Conservation (phyloP, 495 filamentous ascomycete species). For the Neurospora hispaniola region DNA sequence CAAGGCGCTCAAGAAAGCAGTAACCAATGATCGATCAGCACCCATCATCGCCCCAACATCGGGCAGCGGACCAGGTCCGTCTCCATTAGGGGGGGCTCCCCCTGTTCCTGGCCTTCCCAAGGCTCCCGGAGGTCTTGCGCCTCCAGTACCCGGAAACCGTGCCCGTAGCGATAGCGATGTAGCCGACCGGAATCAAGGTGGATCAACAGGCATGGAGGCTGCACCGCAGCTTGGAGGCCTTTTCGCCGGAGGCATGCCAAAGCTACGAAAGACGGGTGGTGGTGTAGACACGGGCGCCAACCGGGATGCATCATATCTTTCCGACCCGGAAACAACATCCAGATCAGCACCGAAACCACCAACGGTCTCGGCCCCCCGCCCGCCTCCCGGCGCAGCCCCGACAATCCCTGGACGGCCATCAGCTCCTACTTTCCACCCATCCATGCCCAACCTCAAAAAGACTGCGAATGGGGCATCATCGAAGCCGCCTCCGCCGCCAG, state of each 20-base stretch:
- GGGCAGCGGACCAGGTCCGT: constrained; percentile 39
- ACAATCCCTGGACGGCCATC: constrained; percentile 44
- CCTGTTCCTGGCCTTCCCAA: constrained; percentile 63
- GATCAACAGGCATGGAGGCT: constrained; percentile 32
- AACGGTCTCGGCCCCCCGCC: constrained; percentile 49
- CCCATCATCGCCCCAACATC: constrained; percentile 52
- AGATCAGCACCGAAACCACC: constrained; percentile 48
- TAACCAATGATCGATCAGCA: constrained; percentile 91
- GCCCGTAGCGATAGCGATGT: constrained; percentile 76
- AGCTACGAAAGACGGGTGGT: constrained; percentile 73
- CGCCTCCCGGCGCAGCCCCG: constrained; percentile 48
- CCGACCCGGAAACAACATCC: constrained; percentile 61
- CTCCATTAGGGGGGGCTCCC: constrained; percentile 57
- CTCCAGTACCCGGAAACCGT: constrained; percentile 61
- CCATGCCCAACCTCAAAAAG: constrained; percentile 52
- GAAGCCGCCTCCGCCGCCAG: constrained; percentile 43
- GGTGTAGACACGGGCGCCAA: constrained; percentile 85
- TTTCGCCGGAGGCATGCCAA: constrained; percentile 92
- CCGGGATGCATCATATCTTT: constrained; percentile 64
- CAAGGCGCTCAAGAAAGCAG: constrained; percentile 67
- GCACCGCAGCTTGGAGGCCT: constrained; percentile 80
- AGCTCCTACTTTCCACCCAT: constrained; percentile 41
- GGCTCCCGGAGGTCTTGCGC: constrained; percentile 54
- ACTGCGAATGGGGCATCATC: constrained; percentile 39
- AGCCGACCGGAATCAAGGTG: constrained; percentile 33